Evolutionary conservation across 2,329 filamentous ascomycete species (phyloP).

Genomic region (Pseudogymnoascus sp.): DNA sequence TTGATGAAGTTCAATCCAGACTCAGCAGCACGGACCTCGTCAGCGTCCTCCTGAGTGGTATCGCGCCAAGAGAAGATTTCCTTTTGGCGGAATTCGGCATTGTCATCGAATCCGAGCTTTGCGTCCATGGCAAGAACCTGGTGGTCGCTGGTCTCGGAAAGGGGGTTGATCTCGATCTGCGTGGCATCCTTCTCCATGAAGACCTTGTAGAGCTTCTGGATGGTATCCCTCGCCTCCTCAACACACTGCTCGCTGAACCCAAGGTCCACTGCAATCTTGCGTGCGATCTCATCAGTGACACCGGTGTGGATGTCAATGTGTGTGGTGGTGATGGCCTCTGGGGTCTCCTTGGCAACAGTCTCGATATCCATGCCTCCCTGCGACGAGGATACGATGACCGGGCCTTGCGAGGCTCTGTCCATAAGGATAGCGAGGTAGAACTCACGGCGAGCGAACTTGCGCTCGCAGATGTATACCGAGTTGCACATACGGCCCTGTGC

Average conservation of each 20-base stretch:
- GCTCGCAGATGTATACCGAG: constrained; percentile 97
- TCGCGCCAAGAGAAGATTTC: constrained; percentile 93
- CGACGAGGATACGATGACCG: constrained; percentile 94
- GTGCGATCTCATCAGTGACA: constrained; percentile 91
- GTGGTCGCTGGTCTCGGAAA: constrained; percentile 97
- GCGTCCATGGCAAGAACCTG: constrained; percentile 98
- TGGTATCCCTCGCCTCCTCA: constrained; percentile 88
- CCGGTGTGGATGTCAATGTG: constrained; percentile 89
- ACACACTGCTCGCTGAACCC: constrained; percentile 98
- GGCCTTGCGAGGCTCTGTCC: constrained; percentile 85
- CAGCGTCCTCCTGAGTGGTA: constrained; percentile 88
- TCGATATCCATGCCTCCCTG: constrained; percentile 99
- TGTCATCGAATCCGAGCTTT: constrained; percentile 98
- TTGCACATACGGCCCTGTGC: constrained; percentile 90
- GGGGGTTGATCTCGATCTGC: constrained; percentile 99
- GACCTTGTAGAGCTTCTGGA: constrained; percentile 98
- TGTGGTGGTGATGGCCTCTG: constrained; percentile 90
- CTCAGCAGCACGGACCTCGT: constrained; percentile 94
- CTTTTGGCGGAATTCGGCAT: constrained; percentile 96
- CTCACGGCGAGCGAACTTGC: constrained; percentile 97
- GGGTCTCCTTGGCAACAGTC: constrained; percentile 94
- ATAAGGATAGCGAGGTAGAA: constrained; percentile 99
- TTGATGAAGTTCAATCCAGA: constrained; percentile 99
- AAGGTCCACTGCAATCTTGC: constrained; percentile 80
- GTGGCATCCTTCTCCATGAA: constrained; percentile 98